Percentiles rank a stretch among this genome's conserved stretches.
phyloP scores from a whole-genome alignment of 2,329 filamentous ascomycete species.

The Apiospora sp. region DNA sequence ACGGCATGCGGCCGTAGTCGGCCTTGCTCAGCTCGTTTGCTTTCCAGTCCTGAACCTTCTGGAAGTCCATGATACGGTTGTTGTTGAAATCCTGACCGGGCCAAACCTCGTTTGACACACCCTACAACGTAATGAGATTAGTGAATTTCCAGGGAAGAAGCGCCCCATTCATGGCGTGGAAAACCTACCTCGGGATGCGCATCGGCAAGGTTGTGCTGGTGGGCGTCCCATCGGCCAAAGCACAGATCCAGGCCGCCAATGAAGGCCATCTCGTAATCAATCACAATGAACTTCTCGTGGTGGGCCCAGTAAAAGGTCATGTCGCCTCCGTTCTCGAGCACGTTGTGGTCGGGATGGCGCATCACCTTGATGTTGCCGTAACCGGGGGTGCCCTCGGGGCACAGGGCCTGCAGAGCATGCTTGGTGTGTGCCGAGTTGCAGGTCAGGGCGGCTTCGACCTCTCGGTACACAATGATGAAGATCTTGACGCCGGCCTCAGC shows the following conservation, averaged over 20 bases:
- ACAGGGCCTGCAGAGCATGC: conserved; percentile 79
- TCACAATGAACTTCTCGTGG: conserved; percentile 96
- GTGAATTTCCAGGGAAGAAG: background rate
- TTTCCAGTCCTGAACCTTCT: conserved; percentile 91
- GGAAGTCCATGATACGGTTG: conserved; percentile 94
- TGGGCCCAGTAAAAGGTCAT: conserved; percentile 93
- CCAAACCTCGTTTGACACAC: conserved; percentile 84
- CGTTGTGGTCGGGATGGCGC: conserved; percentile 94
- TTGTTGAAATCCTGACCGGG: conserved; percentile 99
- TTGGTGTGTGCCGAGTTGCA: conserved; percentile 96
- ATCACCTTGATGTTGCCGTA: conserved; percentile 89
- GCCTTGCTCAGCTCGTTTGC: conserved; percentile 91
- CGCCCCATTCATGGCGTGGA: too few relatives aligned
- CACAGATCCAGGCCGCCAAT: conserved; percentile 95
- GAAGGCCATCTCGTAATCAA: conserved; percentile 90
- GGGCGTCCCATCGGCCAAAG: conserved; percentile 92
- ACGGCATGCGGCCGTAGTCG: conserved; percentile 94
- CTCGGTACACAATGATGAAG: conserved; percentile 91
- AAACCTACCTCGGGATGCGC: conserved; percentile 73
- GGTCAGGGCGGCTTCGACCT: conserved; percentile 81
- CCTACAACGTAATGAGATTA: conserved; percentile 40
- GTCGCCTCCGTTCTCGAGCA: conserved; percentile 90
- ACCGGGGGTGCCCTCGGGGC: conserved; percentile 81
- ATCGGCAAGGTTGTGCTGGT: conserved; percentile 86
- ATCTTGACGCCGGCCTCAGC: conserved; percentile 96